Conservation (phyloP, 2,329 filamentous ascomycete species). For the Apiospora sp. region DNA sequence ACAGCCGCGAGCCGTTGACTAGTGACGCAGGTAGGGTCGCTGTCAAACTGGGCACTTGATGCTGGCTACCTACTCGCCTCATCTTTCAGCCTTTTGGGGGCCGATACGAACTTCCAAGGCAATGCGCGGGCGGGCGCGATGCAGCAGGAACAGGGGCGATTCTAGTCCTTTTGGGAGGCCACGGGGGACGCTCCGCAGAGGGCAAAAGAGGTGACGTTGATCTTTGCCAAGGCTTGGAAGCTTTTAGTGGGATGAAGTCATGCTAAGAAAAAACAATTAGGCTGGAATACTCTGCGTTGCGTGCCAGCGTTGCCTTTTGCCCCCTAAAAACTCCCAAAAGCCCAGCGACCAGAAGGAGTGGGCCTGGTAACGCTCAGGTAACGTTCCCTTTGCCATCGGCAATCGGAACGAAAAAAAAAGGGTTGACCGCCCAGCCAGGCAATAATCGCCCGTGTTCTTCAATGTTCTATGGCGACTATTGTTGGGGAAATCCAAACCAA, state of each 20-base stretch:
- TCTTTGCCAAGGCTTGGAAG: background rate
- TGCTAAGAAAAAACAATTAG: background rate
- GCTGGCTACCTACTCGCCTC: background rate
- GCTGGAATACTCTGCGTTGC: too few species aligned
- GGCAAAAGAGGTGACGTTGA: background rate
- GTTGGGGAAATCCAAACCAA: background rate
- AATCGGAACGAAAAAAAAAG: background rate
- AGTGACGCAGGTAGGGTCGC: constrained; percentile 8
- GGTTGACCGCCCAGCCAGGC: background rate
- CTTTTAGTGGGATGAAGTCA: background rate
- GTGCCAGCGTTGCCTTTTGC: too few species aligned
- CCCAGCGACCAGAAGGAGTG: background rate
- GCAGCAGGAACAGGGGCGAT: background rate
- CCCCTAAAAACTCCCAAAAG: too few species aligned
- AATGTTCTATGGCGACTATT: background rate
- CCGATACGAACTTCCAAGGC: background rate
- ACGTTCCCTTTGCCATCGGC: background rate
- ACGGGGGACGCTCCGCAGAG: background rate
- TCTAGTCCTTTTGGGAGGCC: background rate
- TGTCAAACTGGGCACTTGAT: background rate
- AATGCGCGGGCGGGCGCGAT: background rate
- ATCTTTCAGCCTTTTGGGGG: constrained; percentile 1
- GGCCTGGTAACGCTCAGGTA: constrained; percentile 1
- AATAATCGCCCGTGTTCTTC: background rate
- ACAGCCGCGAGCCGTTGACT: background rate